A percentile compares a stretch with the other conserved stretches of the same genome.
Conservation (phyloP, 306 rosid species). For the Cucumis melo region DNA sequence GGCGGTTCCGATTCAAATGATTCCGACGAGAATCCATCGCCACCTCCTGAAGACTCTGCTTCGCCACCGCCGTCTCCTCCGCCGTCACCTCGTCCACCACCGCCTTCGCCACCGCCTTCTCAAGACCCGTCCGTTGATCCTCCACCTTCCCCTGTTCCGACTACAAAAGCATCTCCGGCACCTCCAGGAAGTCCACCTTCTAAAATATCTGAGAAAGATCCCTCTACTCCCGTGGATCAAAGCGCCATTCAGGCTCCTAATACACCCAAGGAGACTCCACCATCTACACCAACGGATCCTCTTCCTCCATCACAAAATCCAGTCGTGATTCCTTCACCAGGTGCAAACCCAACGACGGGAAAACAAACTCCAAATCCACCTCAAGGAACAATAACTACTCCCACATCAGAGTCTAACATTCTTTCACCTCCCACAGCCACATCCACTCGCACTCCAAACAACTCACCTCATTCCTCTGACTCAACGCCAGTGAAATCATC, state of each 20-base stretch:
- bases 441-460: not conserved
- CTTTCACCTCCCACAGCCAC: conserved; percentile 6
- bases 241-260: not conserved
- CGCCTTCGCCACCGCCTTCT: not conserved
- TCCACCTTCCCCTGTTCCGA: not conserved
- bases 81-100: conserved; percentile 20
- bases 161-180: not conserved
- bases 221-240: conserved; percentile 2
- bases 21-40: not conserved
- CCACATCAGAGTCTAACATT: not conserved
- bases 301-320: not conserved
- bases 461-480: not conserved
- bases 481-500: not conserved
- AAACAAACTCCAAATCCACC: not conserved
- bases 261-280: not conserved
- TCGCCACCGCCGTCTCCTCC: conserved; percentile 17
- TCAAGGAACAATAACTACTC: not conserved
- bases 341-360: not conserved
- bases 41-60: conserved; percentile 1
- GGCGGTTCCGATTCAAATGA: not conserved
- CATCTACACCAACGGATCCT: not conserved
- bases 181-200: not conserved
- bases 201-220: conserved; percentile 1
- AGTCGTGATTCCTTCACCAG: not conserved
- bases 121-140: not conserved